Conservation (phyloP, 345 rosid genomes). For the Moricandia moricandioides region DNA sequence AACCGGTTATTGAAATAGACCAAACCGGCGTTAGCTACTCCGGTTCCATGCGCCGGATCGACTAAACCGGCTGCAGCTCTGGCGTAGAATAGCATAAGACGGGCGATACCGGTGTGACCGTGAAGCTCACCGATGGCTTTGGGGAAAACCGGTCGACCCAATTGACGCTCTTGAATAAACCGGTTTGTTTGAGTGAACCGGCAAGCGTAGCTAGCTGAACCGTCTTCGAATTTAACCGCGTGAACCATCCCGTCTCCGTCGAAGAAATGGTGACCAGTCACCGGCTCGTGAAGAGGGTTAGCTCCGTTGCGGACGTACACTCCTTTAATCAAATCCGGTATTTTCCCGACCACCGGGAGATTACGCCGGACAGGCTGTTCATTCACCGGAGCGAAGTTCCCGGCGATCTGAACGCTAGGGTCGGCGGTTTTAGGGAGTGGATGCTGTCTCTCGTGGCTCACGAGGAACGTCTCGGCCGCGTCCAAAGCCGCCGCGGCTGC, state of each 20-base stretch:
- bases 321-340: constrained; percentile 64
- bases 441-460: constrained; percentile 50
- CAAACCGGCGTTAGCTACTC: constrained; percentile 86
- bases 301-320: constrained; percentile 83
- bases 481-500: constrained; percentile 58
- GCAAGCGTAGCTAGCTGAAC: constrained; percentile 69
- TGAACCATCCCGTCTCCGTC: constrained; percentile 96
- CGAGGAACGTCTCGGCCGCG: constrained; percentile 50
- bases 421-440: constrained; percentile 79
- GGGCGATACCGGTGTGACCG: constrained; percentile 82
- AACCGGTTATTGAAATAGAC: constrained; percentile 67
- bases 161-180: constrained; percentile 55
- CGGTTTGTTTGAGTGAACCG: constrained; percentile 80
- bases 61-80: constrained; percentile 62
- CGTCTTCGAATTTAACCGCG: constrained; percentile 54
- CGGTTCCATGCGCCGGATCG: constrained; percentile 64
- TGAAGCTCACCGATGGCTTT: constrained; percentile 95
- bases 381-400: constrained; percentile 78
- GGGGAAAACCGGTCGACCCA: constrained; percentile 77
- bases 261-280: constrained; percentile 87
- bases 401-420: constrained; percentile 68
- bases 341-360: constrained; percentile 59
- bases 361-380: constrained; percentile 53
- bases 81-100: constrained; percentile 69
- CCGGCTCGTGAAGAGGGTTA: constrained; percentile 79